Percentiles rank a stretch among this genome's conserved stretches.
Conservation (phyloP, 768 basidiomycete genomes). For the Grammothele lineata region DNA sequence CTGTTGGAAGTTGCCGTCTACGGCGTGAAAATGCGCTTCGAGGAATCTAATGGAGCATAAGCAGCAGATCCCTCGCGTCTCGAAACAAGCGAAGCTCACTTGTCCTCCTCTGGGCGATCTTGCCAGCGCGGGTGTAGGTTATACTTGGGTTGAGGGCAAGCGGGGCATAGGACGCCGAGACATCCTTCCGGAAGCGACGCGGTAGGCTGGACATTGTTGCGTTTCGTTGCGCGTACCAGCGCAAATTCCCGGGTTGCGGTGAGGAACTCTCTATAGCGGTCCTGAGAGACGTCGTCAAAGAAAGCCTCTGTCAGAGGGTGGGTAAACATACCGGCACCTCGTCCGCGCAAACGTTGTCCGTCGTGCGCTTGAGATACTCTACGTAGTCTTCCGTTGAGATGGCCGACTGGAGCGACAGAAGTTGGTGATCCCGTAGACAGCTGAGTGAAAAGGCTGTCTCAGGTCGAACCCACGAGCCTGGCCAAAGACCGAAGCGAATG, state of each 20-base stretch:
- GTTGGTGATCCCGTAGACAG: not conserved
- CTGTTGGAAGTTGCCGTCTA: not conserved
- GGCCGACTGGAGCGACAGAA: not conserved
- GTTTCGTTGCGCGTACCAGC: not conserved
- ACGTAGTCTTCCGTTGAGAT: not conserved
- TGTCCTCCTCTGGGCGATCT: too few relatives aligned
- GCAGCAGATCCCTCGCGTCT: too few relatives aligned
- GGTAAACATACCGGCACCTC: too few relatives aligned
- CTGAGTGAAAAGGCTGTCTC: not conserved
- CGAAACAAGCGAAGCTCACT: too few relatives aligned
- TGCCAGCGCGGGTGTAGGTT: too few relatives aligned
- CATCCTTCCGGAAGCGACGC: not conserved
- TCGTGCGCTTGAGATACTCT: not conserved
- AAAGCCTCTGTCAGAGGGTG: too few relatives aligned
- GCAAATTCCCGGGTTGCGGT: not conserved
- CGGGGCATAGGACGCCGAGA: slow-evolving; percentile 11
- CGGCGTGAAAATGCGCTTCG: too few relatives aligned
- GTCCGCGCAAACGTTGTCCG: not conserved
- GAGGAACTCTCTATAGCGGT: slow-evolving; percentile 11
- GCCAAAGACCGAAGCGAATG: not conserved
- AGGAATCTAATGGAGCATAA: too few relatives aligned
- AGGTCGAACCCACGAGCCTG: not conserved
- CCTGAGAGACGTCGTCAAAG: too few relatives aligned
- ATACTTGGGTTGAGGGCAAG: slow-evolving; percentile 15
- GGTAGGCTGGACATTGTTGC: not conserved